phyloP scores from a whole-genome alignment of 345 rosid species.

The Eucalyptus microcorys region DNA sequence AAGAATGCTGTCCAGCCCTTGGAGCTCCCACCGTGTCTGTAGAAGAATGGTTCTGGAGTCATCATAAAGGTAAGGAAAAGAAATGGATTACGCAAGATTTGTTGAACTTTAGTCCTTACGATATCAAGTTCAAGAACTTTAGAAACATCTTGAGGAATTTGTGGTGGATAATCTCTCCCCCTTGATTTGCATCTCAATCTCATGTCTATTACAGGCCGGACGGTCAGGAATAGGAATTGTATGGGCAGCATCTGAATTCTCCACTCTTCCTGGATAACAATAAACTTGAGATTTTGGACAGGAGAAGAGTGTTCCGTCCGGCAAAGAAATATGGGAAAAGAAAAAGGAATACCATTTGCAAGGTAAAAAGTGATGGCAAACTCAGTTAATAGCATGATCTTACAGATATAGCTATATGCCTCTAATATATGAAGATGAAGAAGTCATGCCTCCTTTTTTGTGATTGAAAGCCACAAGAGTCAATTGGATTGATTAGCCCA shows the following conservation, averaged over 20 bases:
- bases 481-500: background rate
- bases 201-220: slow-evolving; percentile 81
- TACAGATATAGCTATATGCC: background rate
- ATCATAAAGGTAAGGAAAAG: background rate
- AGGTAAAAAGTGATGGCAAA: background rate
- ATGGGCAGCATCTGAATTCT: slow-evolving; percentile 88
- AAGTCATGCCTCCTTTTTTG: background rate
- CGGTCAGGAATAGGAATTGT: slow-evolving; percentile 53
- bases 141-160: slow-evolving; percentile 41
- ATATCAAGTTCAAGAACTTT: slow-evolving; percentile 69
- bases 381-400: background rate
- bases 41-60: background rate
- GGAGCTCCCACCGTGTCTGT: slow-evolving; percentile 79
- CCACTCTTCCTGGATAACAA: slow-evolving; percentile 55
- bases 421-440: background rate
- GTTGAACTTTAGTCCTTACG: slow-evolving; percentile 22
- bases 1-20: slow-evolving; percentile 47
- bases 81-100: background rate
- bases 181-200: slow-evolving; percentile 52
- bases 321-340: background rate
- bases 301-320: background rate
- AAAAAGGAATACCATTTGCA: background rate
- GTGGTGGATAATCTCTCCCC: slow-evolving; percentile 62
- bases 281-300: background rate
- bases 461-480: background rate